phyloP scores from a whole-genome alignment of 2,329 filamentous ascomycete species.

The Fusarium sp. region DNA sequence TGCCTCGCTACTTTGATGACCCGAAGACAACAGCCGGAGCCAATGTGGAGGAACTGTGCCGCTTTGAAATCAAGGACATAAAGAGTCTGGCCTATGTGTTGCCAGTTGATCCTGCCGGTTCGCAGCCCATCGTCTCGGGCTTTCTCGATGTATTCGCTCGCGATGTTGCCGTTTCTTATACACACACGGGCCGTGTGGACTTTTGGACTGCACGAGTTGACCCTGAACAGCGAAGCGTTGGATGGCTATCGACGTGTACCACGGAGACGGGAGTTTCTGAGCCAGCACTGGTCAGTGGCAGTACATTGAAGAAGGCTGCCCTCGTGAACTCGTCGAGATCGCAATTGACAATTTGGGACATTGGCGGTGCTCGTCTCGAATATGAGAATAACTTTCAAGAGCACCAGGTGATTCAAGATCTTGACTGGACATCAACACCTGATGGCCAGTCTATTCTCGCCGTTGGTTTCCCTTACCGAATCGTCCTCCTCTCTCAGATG shows the following conservation, averaged over 20 bases:
- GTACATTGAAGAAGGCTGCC: slow-evolving; percentile 86
- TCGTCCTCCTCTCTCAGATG: slow-evolving; percentile 84
- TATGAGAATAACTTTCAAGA: slow-evolving; percentile 79
- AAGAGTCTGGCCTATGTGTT: slow-evolving; percentile 74
- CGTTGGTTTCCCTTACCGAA: slow-evolving; percentile 89
- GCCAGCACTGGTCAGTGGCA: slow-evolving; percentile 83
- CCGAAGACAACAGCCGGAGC: slow-evolving; percentile 36
- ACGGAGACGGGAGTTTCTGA: slow-evolving; percentile 80
- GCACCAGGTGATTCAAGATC: slow-evolving; percentile 80
- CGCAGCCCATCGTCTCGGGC: slow-evolving; percentile 73
- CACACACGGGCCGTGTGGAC: slow-evolving; percentile 74
- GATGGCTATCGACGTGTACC: slow-evolving; percentile 84
- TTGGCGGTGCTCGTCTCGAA: slow-evolving; percentile 81
- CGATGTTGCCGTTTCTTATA: slow-evolving; percentile 88
- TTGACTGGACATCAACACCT: slow-evolving; percentile 94
- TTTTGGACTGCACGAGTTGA: slow-evolving; percentile 88
- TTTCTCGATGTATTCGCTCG: slow-evolving; percentile 88
- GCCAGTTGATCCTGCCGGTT: slow-evolving; percentile 87
- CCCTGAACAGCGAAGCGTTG: slow-evolving; percentile 65
- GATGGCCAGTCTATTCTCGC: slow-evolving; percentile 89
- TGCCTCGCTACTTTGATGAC: slow-evolving; percentile 60
- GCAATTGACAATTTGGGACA: slow-evolving; percentile 90
- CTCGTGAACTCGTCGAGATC: slow-evolving; percentile 79
- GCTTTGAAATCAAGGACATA: slow-evolving; percentile 70
- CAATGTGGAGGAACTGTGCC: slow-evolving; percentile 71